A percentile compares a stretch with the other conserved stretches of the same genome.
Evolutionary conservation across 805 yeast genomes (phyloP).

Genomic region (Starmerella bombi): DNA sequence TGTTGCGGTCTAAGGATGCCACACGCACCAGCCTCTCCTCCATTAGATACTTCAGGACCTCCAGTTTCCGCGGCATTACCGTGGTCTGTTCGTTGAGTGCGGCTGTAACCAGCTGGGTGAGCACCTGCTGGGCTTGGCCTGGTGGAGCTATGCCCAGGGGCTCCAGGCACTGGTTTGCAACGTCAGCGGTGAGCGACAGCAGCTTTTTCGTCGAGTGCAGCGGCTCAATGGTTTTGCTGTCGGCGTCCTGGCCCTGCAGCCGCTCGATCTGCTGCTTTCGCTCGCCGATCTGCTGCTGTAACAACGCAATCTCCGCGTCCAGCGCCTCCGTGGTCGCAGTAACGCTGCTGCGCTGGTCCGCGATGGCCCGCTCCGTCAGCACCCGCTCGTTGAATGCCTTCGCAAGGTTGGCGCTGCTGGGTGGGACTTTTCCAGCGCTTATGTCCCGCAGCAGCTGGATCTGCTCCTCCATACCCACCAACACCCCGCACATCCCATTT

Average conservation of each 20-base stretch:
- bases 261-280: background rate
- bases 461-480: conserved; percentile 8
- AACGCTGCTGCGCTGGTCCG: background rate
- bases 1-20: conserved; percentile 2
- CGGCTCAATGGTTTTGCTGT: background rate
- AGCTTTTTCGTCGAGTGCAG: background rate
- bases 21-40: conserved; percentile 9
- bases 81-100: conserved; percentile 9
- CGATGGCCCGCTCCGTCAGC: conserved; percentile 1
- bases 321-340: conserved; percentile 1
- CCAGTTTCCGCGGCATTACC: conserved; percentile 8
- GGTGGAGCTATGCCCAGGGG: conserved; percentile 5
- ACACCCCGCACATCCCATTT: no score
- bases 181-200: background rate
- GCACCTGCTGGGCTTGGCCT: conserved; percentile 1
- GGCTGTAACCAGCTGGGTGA: conserved; percentile 6
- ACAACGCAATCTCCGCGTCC: background rate
- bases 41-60: conserved; percentile 10
- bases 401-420: conserved; percentile 2
- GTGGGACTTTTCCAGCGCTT: conserved; percentile 4
- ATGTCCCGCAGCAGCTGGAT: conserved; percentile 9
- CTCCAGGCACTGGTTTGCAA: conserved; percentile 4
- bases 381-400: conserved; percentile 8
- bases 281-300: background rate
- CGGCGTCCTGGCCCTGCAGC: background rate